These are phyloP conservation scores for Casuarina equisetifolia DNA, from an alignment of 306 rosid species.

Conservation along the genomic window DNA sequence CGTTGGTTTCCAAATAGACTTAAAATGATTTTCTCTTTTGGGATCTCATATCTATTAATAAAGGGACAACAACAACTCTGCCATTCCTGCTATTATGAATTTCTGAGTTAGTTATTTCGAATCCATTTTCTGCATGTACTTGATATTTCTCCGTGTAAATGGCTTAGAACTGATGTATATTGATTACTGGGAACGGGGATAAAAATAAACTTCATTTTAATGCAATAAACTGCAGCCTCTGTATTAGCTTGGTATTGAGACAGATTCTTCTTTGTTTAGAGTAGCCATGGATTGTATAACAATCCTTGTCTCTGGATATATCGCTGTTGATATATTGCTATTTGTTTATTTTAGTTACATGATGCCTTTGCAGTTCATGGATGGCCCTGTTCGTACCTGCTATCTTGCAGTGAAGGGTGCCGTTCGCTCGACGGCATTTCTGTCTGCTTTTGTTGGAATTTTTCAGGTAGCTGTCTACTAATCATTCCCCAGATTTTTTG, in stretches of 20 bases:
- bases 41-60: not conserved
- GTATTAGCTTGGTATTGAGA: not conserved
- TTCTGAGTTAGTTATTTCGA: not conserved
- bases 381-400: slow-evolving; percentile 76
- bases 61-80: not conserved
- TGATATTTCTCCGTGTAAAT: not conserved
- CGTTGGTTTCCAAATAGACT: not conserved
- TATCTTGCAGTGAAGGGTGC: slow-evolving; percentile 71
- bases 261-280: not conserved
- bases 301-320: not conserved
- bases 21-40: not conserved
- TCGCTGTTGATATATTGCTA: slow-evolving; percentile 15
- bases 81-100: not conserved
- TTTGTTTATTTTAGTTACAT: slow-evolving; percentile 18
- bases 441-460: slow-evolving; percentile 92
- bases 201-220: slow-evolving; percentile 1
- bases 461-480: slow-evolving; percentile 62
- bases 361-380: slow-evolving; percentile 65
- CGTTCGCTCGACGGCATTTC: slow-evolving; percentile 83
- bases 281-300: not conserved
- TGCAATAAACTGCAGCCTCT: not conserved
- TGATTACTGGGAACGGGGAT: not conserved
- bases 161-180: not conserved
- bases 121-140: not conserved
- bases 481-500: slow-evolving; percentile 9